phyloP scores from a whole-genome alignment of 1,139 yeast species.

The Pichia sp. region DNA sequence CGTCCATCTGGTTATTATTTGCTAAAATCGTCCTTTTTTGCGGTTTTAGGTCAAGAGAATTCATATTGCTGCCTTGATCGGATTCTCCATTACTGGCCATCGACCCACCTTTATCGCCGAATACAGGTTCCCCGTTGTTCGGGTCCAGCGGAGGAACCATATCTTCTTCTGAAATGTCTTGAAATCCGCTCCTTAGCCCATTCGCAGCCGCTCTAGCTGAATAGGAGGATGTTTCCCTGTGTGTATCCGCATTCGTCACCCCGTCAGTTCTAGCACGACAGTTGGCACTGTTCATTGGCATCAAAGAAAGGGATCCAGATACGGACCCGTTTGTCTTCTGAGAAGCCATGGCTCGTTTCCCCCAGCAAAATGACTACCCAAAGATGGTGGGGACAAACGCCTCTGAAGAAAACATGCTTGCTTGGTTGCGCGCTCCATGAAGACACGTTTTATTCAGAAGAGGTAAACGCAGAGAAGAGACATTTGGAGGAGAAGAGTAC shows the following conservation, averaged over 20 bases:
- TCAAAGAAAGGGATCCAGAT: slow-evolving; percentile 18
- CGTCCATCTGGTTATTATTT: neutral
- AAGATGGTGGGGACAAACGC: too few species aligned
- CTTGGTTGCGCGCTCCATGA: too few species aligned
- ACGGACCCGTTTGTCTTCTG: slow-evolving; percentile 18
- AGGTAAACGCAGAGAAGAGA: too few species aligned
- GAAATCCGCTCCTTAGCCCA: neutral
- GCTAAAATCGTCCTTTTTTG: neutral
- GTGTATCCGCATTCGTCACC: slow-evolving; percentile 4
- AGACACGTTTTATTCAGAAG: too few species aligned
- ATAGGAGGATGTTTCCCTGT: too few species aligned
- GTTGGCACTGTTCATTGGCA: slow-evolving; percentile 24
- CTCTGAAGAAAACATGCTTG: too few species aligned
- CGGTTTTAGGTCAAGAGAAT: slow-evolving; percentile 2
- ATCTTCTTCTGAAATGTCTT: slow-evolving; percentile 5
- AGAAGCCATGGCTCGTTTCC: slow-evolving; percentile 13
- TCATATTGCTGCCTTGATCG: too few species aligned
- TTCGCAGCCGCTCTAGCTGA: neutral
- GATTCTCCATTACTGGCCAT: neutral
- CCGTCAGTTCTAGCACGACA: slow-evolving; percentile 15
- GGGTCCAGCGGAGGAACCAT: slow-evolving; percentile 5
- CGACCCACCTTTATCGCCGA: neutral
- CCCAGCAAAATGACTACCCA: too few species aligned
- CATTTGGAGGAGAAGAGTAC: too few species aligned
- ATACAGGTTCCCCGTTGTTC: slow-evolving; percentile 4